Conservation (phyloP, 176 grass and related monocot genomes). For the Aegilops tauschii region DNA sequence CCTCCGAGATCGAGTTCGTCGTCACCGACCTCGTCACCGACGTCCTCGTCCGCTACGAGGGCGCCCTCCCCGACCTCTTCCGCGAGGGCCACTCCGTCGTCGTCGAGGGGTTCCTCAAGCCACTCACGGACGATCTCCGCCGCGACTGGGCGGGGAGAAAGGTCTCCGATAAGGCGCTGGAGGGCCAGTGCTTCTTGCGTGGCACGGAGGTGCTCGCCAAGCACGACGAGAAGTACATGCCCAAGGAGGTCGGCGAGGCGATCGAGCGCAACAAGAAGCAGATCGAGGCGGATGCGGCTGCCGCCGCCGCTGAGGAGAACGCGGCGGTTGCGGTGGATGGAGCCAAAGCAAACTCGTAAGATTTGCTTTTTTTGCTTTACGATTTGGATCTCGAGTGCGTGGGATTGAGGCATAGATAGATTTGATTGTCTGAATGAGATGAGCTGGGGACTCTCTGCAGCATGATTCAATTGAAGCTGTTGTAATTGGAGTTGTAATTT, state of each 20-base stretch:
- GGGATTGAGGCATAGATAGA: constrained; percentile 20
- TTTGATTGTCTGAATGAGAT: constrained; percentile 13
- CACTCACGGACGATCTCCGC: constrained; percentile 47
- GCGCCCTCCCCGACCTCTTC: constrained; percentile 85
- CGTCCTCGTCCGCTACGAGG: constrained; percentile 87
- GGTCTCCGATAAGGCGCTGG: constrained; percentile 72
- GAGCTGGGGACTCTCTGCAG: background rate
- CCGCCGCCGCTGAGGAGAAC: constrained; percentile 5
- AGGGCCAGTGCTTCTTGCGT: constrained; percentile 54
- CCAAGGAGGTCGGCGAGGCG: constrained; percentile 94
- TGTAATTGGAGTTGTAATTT: constrained; percentile 19
- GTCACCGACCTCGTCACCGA: constrained; percentile 91
- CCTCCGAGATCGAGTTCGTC: constrained; percentile 94
- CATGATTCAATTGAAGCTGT: constrained; percentile 26
- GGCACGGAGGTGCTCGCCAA: constrained; percentile 93
- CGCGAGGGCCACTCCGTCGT: constrained; percentile 97
- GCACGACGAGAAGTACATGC: constrained; percentile 99
- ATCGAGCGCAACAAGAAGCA: constrained; percentile 90
- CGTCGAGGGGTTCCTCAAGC: constrained; percentile 80
- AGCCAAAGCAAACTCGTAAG: constrained; percentile 40
- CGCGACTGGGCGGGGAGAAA: constrained; percentile 17
- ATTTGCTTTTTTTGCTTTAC: constrained; percentile 14
- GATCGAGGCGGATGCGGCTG: constrained; percentile 35
- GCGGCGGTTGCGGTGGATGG: background rate
- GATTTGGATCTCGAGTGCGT: constrained; percentile 26